A percentile compares a stretch with the other conserved stretches of the same genome.
Evolutionary conservation across 805 yeast species (phyloP).

Genomic region (Candida lessepsii): DNA sequence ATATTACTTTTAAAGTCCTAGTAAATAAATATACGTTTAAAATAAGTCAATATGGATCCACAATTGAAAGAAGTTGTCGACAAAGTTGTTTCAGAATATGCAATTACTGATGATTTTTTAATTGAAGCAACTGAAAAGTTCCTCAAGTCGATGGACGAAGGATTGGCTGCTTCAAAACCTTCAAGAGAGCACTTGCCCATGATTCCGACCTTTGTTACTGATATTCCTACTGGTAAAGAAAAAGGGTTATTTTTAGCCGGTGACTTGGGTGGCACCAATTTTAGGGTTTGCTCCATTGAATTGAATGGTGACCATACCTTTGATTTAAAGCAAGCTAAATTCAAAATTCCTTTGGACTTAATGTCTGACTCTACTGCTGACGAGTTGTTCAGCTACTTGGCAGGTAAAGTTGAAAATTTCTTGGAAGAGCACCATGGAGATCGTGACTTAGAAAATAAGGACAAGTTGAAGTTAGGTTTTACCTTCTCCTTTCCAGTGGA

Average conservation of each 20-base stretch:
- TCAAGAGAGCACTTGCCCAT: conserved; percentile 60
- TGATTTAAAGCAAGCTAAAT: conserved; percentile 70
- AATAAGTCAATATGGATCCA: conserved; percentile 17
- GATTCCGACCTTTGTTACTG: conserved; percentile 91
- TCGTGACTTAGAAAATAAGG: conserved; percentile 44
- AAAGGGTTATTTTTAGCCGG: conserved; percentile 83
- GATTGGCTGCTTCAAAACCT: conserved; percentile 44
- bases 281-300: conserved; percentile 86
- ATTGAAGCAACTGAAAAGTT: conserved; percentile 53
- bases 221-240: conserved; percentile 83
- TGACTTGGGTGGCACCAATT: conserved; percentile 95
- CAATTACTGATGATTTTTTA: conserved; percentile 42
- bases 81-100: conserved; percentile 40
- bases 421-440: conserved; percentile 64
- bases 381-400: conserved; percentile 72
- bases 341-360: conserved; percentile 73
- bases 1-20: neutral
- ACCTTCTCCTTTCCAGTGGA: conserved; percentile 92
- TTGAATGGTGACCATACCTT: conserved; percentile 80
- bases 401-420: conserved; percentile 65
- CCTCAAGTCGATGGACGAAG: conserved; percentile 58
- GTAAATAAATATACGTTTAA: neutral
- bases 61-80: conserved; percentile 28
- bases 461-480: conserved; percentile 73
- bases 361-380: conserved; percentile 64